A percentile compares a stretch with the other conserved stretches of the same genome.
phyloP scores from a whole-genome alignment of 1,284 basidiomycete genomes.

The Xerocomus alliaceus region DNA sequence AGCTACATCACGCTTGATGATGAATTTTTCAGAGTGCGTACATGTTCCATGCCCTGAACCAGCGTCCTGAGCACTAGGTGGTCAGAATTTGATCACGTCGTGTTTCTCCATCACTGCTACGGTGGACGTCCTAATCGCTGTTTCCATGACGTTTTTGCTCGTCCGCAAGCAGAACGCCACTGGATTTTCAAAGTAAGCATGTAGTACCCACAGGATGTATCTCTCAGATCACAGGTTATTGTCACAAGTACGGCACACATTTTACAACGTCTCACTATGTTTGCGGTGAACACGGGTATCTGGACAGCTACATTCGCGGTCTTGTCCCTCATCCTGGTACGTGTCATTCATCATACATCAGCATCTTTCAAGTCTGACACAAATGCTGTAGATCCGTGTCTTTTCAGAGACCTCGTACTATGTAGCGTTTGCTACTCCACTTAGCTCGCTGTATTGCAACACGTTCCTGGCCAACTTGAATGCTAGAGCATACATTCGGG shows the following conservation, averaged over 20 bases:
- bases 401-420: not conserved
- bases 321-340: conserved; percentile 15
- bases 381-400: not conserved
- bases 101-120: not conserved
- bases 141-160: conserved; percentile 15
- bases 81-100: not conserved
- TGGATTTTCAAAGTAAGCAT: conserved; percentile 1
- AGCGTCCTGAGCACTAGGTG: not conserved
- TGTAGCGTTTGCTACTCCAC: not conserved
- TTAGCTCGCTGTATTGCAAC: conserved; percentile 23
- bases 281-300: conserved; percentile 20
- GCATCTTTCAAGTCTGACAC: not conserved
- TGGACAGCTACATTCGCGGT: conserved; percentile 22
- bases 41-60: not conserved
- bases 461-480: conserved; percentile 26
- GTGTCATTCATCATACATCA: not conserved
- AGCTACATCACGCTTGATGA: not conserved
- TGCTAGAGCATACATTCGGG: conserved; percentile 15
- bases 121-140: conserved; percentile 14
- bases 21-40: not conserved
- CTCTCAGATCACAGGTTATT: not conserved
- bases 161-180: not conserved
- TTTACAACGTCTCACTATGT: conserved; percentile 18
- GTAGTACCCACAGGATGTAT: not conserved
- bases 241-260: conserved; percentile 1